These are phyloP conservation scores for Microstegium vimineum DNA, from an alignment of 176 grass and related monocot genomes.

Conservation along the genomic window DNA sequence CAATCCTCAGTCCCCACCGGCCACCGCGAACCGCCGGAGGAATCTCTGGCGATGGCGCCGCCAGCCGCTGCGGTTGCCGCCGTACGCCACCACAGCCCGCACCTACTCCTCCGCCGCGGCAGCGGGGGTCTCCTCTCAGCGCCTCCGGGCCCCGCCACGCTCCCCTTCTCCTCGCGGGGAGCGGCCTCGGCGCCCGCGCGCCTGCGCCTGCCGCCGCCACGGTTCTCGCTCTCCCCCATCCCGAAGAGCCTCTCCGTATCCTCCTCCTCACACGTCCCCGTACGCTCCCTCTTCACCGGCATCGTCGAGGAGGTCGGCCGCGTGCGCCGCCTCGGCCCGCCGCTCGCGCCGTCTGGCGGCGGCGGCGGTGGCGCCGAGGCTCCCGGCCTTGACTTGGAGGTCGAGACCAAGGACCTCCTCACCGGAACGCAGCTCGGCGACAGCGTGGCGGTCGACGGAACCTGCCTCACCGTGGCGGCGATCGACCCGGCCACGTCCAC, in stretches of 20 bases:
- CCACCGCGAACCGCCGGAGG: background rate
- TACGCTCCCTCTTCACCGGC: slow-evolving; percentile 75
- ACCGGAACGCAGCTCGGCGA: slow-evolving; percentile 70
- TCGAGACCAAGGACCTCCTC: slow-evolving; percentile 57
- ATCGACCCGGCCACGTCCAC: slow-evolving; percentile 44
- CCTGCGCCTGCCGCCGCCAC: slow-evolving; percentile 17
- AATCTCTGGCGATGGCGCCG: slow-evolving; percentile 41
- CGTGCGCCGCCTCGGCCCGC: slow-evolving; percentile 48
- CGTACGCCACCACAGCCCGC: background rate
- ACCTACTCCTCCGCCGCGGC: background rate
- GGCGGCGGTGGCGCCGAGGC: slow-evolving; percentile 30
- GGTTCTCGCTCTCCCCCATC: slow-evolving; percentile 44
- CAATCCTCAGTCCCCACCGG: background rate
- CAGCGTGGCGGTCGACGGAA: slow-evolving; percentile 75
- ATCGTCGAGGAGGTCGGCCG: slow-evolving; percentile 87
- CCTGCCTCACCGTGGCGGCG: slow-evolving; percentile 82
- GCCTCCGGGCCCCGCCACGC: background rate
- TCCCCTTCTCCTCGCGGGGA: slow-evolving; percentile 26
- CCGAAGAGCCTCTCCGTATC: slow-evolving; percentile 45
- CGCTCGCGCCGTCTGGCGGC: background rate
- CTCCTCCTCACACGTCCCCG: slow-evolving; percentile 22
- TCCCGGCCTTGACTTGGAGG: slow-evolving; percentile 51
- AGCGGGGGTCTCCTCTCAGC: slow-evolving; percentile 1
- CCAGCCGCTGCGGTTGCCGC: background rate
- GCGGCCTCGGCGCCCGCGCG: slow-evolving; percentile 8